Conservation (phyloP, 2,329 filamentous ascomycete species). For the Magnaporthiopsis rhizophila region DNA sequence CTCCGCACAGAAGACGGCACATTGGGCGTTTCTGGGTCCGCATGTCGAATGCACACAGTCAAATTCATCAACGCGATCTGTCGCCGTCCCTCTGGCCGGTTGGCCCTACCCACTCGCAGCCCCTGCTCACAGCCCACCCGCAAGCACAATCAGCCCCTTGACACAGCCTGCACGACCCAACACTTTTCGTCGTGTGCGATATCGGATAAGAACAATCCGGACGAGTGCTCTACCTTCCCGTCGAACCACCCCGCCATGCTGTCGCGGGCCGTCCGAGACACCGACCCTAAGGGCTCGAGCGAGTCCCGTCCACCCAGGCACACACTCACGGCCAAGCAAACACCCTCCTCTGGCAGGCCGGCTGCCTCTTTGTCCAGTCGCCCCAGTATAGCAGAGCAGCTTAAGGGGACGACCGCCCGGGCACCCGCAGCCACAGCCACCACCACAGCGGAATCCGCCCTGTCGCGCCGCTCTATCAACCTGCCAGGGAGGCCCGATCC, state of each 20-base stretch:
- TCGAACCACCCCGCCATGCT: neutral
- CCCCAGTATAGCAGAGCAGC: conserved; percentile 41
- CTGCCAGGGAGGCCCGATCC: neutral
- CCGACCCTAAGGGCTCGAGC: conserved; percentile 2
- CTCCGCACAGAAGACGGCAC: neutral
- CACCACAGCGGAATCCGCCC: neutral
- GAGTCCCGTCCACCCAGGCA: conserved; percentile 16
- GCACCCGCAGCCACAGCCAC: conserved; percentile 22
- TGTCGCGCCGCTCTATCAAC: conserved; percentile 13
- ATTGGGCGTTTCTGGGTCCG: neutral
- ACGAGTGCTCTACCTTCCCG: neutral
- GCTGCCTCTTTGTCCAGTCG: conserved; percentile 25
- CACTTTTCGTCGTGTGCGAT: neutral
- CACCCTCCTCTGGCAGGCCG: conserved; percentile 48
- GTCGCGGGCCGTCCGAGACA: conserved; percentile 1
- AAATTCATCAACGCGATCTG: neutral
- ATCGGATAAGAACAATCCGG: neutral
- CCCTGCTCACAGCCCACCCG: neutral
- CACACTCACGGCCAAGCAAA: conserved; percentile 36
- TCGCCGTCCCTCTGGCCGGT: neutral
- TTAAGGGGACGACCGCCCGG: conserved; percentile 29
- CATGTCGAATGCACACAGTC: neutral
- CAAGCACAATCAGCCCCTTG: neutral
- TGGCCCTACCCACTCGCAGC: neutral
- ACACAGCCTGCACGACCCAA: neutral